These are phyloP conservation scores for Arthrocladium fulminans DNA, from an alignment of 2,329 filamentous ascomycete species.

Conservation along the genomic window DNA sequence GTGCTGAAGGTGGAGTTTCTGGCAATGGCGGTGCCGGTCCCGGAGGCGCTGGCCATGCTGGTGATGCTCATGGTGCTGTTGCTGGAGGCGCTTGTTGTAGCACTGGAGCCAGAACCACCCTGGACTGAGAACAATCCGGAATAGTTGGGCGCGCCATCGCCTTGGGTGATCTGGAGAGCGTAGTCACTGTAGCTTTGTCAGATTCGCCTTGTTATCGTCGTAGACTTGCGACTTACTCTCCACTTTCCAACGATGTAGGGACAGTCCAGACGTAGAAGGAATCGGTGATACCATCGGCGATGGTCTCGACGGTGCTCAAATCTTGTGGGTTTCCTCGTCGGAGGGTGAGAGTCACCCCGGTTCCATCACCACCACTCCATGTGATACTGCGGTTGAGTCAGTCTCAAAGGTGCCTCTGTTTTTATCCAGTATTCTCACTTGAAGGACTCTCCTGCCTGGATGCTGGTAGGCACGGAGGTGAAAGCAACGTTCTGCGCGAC, in stretches of 20 bases:
- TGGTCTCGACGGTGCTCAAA: constrained; percentile 41
- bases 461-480: constrained; percentile 42
- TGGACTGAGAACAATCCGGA: constrained; percentile 42
- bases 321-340: constrained; percentile 44
- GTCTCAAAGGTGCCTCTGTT: not conserved
- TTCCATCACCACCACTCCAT: constrained; percentile 38
- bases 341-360: constrained; percentile 45
- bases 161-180: constrained; percentile 51
- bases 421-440: constrained; percentile 10
- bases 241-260: constrained; percentile 20
- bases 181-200: constrained; percentile 41
- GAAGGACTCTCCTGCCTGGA: constrained; percentile 39
- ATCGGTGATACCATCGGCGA: constrained; percentile 28
- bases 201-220: not conserved
- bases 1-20: constrained; percentile 33
- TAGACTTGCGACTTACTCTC: constrained; percentile 28
- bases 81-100: constrained; percentile 13
- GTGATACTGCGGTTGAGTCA: constrained; percentile 34
- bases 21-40: constrained; percentile 55
- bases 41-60: constrained; percentile 23
- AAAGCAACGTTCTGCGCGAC: constrained; percentile 43
- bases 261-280: constrained; percentile 18
- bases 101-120: constrained; percentile 25
- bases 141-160: constrained; percentile 44
- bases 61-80: constrained; percentile 14